These are phyloP conservation scores for Backusella psychrophila DNA, from an alignment of 192 early-diverging fungal genomes.

Conservation along the genomic window DNA sequence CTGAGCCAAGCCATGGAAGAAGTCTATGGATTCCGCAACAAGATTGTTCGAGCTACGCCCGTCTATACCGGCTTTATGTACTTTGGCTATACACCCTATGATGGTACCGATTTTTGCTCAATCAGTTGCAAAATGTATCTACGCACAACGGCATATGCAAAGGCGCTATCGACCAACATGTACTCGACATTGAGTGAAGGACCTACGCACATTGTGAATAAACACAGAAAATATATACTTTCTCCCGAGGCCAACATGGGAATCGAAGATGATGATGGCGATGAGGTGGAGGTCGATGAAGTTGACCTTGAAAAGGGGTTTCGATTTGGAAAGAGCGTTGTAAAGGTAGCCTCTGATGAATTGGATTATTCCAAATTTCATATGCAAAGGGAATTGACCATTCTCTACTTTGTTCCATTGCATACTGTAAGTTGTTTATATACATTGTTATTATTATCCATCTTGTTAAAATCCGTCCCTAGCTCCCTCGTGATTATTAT, in stretches of 20 bases:
- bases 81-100: background rate
- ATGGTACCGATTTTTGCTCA: background rate
- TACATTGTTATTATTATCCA: too few relatives aligned
- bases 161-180: background rate
- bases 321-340: background rate
- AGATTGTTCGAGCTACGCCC: background rate
- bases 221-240: background rate
- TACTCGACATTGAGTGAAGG: background rate
- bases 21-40: background rate
- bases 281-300: background rate
- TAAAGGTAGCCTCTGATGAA: background rate
- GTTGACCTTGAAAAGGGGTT: background rate
- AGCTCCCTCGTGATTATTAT: background rate
- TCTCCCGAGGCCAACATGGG: background rate
- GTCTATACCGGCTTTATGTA: background rate
- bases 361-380: background rate
- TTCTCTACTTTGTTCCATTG: background rate
- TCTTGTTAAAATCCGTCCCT: background rate
- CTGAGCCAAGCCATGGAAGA: background rate
- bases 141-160: background rate
- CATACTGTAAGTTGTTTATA: background rate
- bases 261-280: background rate
- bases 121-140: background rate
- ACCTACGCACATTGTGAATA: background rate
- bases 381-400: background rate